Base-by-base conservation (phyloP, 2,329 filamentous ascomycete genomes). In the Dactylellina parvicollis region DNA sequence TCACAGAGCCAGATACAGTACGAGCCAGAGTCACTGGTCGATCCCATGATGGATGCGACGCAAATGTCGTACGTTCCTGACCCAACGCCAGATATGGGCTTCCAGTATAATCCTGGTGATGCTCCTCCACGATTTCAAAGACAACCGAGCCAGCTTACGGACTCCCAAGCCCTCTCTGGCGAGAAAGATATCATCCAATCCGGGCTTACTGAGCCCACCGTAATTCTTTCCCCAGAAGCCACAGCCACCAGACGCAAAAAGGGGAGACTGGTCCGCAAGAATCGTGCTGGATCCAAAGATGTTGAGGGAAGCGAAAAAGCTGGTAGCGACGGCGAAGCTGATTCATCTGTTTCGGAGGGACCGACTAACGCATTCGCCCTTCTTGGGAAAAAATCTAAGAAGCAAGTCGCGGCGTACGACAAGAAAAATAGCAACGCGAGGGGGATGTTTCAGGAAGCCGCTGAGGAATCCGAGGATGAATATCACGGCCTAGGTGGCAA, bases 391-490 rank as follows among this genome's bases (percentile, higher is more conserved):
- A 85, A 86, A 83, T 86, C 86, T 77, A 83, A 85, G 56, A 82
- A 82, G 4, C 78, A 79, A 7, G 78, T 79, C n/a, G 83, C 85
- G 14, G 83, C 84, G 0, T 96, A 92, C 77, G 86, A 96, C 81
- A 91, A 90, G 81, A 93, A 92, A 81, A 93, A 90, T 80, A 96
- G 92, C 82, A 89, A 91, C 79, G 94, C 93, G 0, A 92, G 89
- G 78, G 89, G 90, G 22, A 91, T 96, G 86, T 85, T 99, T 36
- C 87, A 98, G 76, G 95, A 97, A 76, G 92, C 96, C 79, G 94
- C 95, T 73, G 92, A 96, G 78, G 95, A 99, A 81, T 99, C 95
- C 0, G 96, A 99, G 79, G 95, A 99, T 79, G 95, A 99, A 80
- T 99, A 98, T 80, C 94, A 93, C 38, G 95, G 95, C 3, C 84